phyloP scores from a whole-genome alignment of 345 rosid genomes.

The Murraya paniculata region DNA sequence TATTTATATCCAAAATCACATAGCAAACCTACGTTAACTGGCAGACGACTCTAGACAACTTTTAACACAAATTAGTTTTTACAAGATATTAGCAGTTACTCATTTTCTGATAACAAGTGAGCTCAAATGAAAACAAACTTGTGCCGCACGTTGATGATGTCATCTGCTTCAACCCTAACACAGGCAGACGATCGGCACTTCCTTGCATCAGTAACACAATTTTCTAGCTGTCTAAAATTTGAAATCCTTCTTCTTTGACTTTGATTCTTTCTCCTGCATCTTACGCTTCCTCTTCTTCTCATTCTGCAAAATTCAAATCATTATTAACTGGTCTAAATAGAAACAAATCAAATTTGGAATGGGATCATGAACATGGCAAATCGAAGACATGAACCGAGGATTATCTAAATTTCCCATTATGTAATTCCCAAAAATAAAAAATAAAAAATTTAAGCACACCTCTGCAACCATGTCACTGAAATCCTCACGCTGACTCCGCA shows the following conservation, averaged over 20 bases:
- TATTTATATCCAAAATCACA: background rate
- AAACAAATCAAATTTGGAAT: background rate
- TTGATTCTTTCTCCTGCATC: slow-evolving; percentile 91
- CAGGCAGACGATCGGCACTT: background rate
- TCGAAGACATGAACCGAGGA: slow-evolving; percentile 30
- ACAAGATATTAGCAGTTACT: background rate
- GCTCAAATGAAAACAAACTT: slow-evolving; percentile 2
- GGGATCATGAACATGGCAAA: slow-evolving; percentile 17
- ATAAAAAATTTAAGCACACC: slow-evolving; percentile 46
- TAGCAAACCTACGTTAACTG: background rate
- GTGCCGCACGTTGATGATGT: background rate
- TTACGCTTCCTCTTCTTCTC: slow-evolving; percentile 92
- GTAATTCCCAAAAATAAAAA: background rate
- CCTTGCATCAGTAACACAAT: background rate
- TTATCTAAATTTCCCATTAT: background rate
- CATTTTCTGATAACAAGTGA: background rate
- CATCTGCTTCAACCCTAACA: background rate
- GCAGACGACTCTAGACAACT: background rate
- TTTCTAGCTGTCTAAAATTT: slow-evolving; percentile 42
- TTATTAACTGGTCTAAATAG: background rate
- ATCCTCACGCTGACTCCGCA: slow-evolving; percentile 87
- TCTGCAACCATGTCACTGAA: slow-evolving; percentile 99
- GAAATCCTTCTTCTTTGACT: slow-evolving; percentile 92
- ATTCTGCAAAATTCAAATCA: slow-evolving; percentile 50
- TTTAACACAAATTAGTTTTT: background rate